A percentile compares a stretch with the other conserved stretches of the same genome.
Conservation (phyloP, 441 rosid genomes). For the Jatropha podagrica region DNA sequence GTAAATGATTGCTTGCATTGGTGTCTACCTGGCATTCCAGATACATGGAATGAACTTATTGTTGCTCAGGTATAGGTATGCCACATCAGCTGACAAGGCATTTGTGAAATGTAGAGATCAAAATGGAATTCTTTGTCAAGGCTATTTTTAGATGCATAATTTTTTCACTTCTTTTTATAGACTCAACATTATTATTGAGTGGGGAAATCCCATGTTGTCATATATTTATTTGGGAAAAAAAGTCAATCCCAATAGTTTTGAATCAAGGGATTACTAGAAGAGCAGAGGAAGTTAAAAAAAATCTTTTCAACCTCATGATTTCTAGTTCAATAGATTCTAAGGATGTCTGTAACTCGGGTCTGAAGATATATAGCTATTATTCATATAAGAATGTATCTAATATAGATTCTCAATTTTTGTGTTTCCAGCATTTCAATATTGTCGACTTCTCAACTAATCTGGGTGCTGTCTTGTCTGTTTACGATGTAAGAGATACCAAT, state of each 20-base stretch:
- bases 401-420: background rate
- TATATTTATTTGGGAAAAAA: background rate
- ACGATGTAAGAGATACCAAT: too few relatives aligned
- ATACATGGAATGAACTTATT: constrained; percentile 34
- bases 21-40: constrained; percentile 45
- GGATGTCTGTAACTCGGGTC: background rate
- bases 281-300: background rate
- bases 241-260: background rate
- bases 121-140: background rate
- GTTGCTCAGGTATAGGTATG: constrained; percentile 27
- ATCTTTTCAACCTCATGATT: background rate
- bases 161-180: background rate
- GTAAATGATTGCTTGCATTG: constrained; percentile 44
- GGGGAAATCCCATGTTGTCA: background rate
- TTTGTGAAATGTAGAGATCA: constrained; percentile 12
- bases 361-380: background rate
- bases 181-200: background rate
- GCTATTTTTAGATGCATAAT: too few relatives aligned
- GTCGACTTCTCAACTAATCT: background rate
- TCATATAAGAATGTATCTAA: background rate
- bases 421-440: background rate
- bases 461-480: too few relatives aligned
- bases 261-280: too few relatives aligned
- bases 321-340: background rate
- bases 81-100: background rate